These are phyloP conservation scores for Tulasnella sp. DNA, from an alignment of 768 basidiomycete genomes.

Conservation along the genomic window DNA sequence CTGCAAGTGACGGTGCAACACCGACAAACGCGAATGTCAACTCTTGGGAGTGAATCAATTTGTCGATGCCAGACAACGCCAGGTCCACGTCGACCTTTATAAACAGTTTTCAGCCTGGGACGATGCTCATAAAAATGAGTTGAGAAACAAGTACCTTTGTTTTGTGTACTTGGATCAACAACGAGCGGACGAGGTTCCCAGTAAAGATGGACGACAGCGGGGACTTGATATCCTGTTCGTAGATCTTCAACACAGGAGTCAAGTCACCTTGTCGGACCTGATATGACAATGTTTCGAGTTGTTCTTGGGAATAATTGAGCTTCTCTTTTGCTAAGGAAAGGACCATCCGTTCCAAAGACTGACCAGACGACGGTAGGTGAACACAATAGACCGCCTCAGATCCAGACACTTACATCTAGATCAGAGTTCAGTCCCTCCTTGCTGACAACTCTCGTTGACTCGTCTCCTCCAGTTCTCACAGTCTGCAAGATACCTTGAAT, in stretches of 20 bases:
- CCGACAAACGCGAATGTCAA: constrained; percentile 95
- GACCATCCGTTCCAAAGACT: constrained; percentile 92
- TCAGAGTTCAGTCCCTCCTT: constrained; percentile 77
- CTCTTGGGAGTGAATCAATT: constrained; percentile 84
- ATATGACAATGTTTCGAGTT: constrained; percentile 51
- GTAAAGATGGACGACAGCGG: constrained; percentile 69
- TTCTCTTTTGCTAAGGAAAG: constrained; percentile 73
- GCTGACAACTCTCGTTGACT: constrained; percentile 54
- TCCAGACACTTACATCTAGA: constrained; percentile 44
- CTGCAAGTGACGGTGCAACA: constrained; percentile 74
- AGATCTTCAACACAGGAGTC: constrained; percentile 72
- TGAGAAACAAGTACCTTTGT: constrained; percentile 57
- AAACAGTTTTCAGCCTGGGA: neutral
- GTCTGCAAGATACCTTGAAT: constrained; percentile 71
- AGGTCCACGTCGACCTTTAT: constrained; percentile 81
- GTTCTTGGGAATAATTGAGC: constrained; percentile 46
- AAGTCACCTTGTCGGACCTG: constrained; percentile 71
- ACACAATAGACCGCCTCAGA: neutral
- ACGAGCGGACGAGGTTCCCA: constrained; percentile 69
- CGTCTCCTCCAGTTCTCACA: constrained; percentile 66
- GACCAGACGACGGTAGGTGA: neutral
- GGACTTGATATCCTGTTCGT: constrained; percentile 84
- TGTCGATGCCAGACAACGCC: constrained; percentile 82
- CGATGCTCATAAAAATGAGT: neutral
- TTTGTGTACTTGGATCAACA: constrained; percentile 91